A percentile compares a stretch with the other conserved stretches of the same genome.
These are phyloP conservation scores for Hymenotorrendiella dingleyae DNA, from an alignment of 2,329 filamentous ascomycete species.

Conservation along the genomic window DNA sequence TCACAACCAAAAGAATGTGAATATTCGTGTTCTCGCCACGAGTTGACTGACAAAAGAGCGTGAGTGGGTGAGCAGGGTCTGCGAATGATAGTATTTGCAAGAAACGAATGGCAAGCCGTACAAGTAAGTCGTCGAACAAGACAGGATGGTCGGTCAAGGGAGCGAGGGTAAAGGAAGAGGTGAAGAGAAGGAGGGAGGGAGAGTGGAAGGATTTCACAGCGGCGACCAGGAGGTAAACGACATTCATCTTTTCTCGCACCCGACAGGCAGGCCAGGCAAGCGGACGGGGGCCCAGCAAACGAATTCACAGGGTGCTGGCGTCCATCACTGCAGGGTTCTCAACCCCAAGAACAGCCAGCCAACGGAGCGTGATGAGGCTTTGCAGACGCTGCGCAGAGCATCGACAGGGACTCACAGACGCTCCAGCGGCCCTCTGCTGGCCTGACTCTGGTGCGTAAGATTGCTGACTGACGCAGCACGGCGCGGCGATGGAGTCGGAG, in stretches of 20 bases:
- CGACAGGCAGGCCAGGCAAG: neutral
- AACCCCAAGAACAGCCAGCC: neutral
- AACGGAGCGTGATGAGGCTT: neutral
- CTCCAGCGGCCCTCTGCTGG: neutral
- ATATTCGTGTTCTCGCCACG: constrained; percentile 17
- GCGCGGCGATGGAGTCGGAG: neutral
- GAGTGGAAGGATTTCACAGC: neutral
- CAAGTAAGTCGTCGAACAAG: constrained; percentile 3
- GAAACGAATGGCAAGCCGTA: constrained; percentile 13
- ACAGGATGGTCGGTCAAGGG: neutral
- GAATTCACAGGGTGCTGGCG: neutral
- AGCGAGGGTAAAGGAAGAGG: neutral
- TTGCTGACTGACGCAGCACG: neutral
- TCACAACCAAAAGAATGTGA: constrained; percentile 13
- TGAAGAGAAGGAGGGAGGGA: neutral
- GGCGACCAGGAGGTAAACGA: neutral
- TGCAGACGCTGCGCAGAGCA: neutral
- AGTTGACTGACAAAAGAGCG: constrained; percentile 8
- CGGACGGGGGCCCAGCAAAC: neutral
- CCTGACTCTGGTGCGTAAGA: neutral
- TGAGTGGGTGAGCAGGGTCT: constrained; percentile 2
- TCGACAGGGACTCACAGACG: neutral
- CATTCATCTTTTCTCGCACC: neutral
- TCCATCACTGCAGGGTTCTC: neutral
- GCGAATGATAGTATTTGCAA: constrained; percentile 8